Base-by-base conservation (phyloP, 768 basidiomycete species). In the Termitomyces sp. region DNA sequence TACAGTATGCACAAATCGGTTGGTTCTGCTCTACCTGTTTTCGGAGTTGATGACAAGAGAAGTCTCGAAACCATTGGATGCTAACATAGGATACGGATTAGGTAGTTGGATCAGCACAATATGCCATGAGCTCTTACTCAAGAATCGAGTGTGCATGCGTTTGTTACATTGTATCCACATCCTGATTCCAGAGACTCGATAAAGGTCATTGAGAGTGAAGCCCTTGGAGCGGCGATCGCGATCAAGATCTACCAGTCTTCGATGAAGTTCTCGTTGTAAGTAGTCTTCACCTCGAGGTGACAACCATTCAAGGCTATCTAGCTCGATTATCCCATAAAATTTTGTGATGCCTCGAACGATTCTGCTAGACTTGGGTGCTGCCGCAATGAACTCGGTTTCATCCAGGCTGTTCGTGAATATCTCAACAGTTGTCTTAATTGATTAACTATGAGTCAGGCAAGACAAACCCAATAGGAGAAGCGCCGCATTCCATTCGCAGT, bases 251-350 rank as follows among this genome's bases (percentile, higher is more conserved):
- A 61, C 50, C 49, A 79, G 77, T 15, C 82, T 72, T 45, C 75
- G 62, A 20, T 75, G 73, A 11, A 88, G 66, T 55, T 86, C 85
- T 4, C 56, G 45, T 55, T 82, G 71, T 5, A 89, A 65, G 55
- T 65, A 71, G 43, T 71, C 65, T 40, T 66, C 60, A 1, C 85
- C 88, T 47, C 66, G 67, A 0, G 74, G 72, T 0, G 85, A 82
- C 25, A 89, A 79, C 79, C 85, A 86, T 1, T 70, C 64, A 0
- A 83, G 73, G 2, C 72, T 60, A 2, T 73, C 66, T 61, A 89
- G 78, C 43, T 75, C 74, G 0, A 88, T 72, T 5, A 80, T 65
- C 0, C 86, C 87, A 37, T 78, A 81, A 62, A 87, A 84, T 11
- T 77, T 73, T 20, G 86, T 77, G 1, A 69, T 62, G n/a, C 69